phyloP scores from a whole-genome alignment of 2,329 filamentous ascomycete species.

The Sclerotinia glacialis region DNA sequence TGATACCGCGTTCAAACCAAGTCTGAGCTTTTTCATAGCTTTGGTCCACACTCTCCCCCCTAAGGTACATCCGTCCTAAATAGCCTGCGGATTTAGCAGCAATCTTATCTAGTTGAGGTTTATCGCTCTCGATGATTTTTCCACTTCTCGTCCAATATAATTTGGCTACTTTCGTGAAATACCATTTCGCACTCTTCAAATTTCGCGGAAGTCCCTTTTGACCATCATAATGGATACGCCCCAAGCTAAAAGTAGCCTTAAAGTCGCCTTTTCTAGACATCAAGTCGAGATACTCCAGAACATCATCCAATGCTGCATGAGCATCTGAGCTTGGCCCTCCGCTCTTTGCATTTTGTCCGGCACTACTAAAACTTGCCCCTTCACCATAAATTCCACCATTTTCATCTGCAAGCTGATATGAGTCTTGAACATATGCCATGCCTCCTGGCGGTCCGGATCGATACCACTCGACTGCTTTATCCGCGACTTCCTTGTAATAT shows the following conservation, averaged over 20 bases:
- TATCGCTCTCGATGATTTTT: slow-evolving; percentile 55
- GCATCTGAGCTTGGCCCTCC: slow-evolving; percentile 72
- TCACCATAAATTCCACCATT: slow-evolving; percentile 91
- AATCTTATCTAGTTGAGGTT: slow-evolving; percentile 58
- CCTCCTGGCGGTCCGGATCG: slow-evolving; percentile 89
- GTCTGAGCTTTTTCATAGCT: slow-evolving; percentile 60
- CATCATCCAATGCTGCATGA: slow-evolving; percentile 85
- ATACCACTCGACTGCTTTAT: slow-evolving; percentile 87
- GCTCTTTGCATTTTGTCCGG: slow-evolving; percentile 76
- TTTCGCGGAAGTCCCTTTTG: slow-evolving; percentile 59
- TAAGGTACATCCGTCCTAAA: slow-evolving; percentile 68
- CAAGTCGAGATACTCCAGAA: slow-evolving; percentile 82
- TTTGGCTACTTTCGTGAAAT: slow-evolving; percentile 65
- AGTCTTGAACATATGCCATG: slow-evolving; percentile 70
- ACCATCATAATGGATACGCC: slow-evolving; percentile 68
- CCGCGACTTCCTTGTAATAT: slow-evolving; percentile 90
- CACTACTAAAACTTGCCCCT: slow-evolving; percentile 85
- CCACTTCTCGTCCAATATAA: slow-evolving; percentile 67
- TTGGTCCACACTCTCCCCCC: slow-evolving; percentile 67
- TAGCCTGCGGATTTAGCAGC: slow-evolving; percentile 69
- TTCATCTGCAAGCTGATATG: slow-evolving; percentile 85
- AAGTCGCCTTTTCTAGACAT: slow-evolving; percentile 73
- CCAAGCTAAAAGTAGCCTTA: slow-evolving; percentile 66
- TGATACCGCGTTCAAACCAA: slow-evolving; percentile 67
- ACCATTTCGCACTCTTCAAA: slow-evolving; percentile 60